These are phyloP conservation scores for Stephanodiscus minutulus DNA, from an alignment of 108 stramenopile genomes.

Conservation along the genomic window DNA sequence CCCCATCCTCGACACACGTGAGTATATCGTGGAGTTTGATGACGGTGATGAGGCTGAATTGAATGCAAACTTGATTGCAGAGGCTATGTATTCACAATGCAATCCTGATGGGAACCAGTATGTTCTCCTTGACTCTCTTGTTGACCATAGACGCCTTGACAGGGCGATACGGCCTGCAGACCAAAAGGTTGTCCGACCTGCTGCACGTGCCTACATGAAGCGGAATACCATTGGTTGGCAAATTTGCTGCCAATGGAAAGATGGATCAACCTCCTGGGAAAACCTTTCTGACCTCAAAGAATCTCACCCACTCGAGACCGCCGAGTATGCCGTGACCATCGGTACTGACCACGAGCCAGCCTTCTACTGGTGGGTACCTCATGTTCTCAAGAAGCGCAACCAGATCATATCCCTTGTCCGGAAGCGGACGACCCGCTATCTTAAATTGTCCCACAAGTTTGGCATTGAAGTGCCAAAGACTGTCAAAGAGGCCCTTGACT, in stretches of 20 bases:
- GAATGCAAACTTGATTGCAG: conserved; percentile 21
- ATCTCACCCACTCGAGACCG: conserved; percentile 14
- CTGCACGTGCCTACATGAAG: not conserved
- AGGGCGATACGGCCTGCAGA: not conserved
- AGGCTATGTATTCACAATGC: conserved; percentile 19
- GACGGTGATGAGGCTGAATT: conserved; percentile 27
- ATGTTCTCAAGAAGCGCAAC: conserved; percentile 8
- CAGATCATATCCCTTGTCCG: conserved; percentile 16
- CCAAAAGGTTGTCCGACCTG: not conserved
- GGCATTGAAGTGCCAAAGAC: not conserved
- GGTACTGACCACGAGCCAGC: conserved; percentile 21
- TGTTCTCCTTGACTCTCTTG: not conserved
- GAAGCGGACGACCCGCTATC: conserved; percentile 12
- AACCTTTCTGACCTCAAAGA: conserved; percentile 25
- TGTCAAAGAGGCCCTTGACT: too few species aligned
- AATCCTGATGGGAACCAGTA: conserved; percentile 26
- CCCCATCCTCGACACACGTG: conserved; percentile 23
- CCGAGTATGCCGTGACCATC: conserved; percentile 14
- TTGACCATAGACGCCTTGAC: not conserved
- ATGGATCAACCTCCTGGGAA: conserved; percentile 32
- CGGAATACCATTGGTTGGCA: conserved; percentile 45
- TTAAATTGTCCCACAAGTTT: conserved; percentile 35
- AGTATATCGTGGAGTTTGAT: conserved; percentile 26
- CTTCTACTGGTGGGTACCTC: conserved; percentile 27
- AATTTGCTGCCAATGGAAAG: conserved; percentile 45